A percentile compares a stretch with the other conserved stretches of the same genome.
These are phyloP conservation scores for Malus orientalis DNA, from an alignment of 306 rosid genomes.

Conservation along the genomic window DNA sequence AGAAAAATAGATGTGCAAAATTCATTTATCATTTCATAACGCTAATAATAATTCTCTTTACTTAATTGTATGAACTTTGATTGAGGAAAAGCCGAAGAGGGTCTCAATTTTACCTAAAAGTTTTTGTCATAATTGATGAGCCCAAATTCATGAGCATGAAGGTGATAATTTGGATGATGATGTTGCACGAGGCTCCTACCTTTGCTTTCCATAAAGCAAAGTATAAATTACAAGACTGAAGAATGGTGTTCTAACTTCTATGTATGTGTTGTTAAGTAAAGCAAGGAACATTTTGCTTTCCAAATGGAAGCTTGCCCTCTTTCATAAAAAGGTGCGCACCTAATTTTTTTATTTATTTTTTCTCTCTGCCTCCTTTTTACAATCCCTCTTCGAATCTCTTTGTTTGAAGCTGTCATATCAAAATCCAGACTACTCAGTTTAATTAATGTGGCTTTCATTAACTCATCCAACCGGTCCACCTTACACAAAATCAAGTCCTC, in stretches of 20 bases:
- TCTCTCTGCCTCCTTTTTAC: background rate
- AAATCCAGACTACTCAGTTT: rapidly evolving
- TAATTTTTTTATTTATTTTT: background rate
- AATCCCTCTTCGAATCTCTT: no score
- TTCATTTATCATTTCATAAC: no score
- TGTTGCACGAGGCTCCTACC: background rate
- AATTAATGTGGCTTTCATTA: no score
- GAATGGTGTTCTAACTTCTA: background rate
- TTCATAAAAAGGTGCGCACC: background rate
- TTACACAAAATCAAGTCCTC: no score
- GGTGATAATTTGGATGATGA: background rate
- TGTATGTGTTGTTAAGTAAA: background rate
- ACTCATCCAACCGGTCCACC: no score
- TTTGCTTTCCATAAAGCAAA: background rate
- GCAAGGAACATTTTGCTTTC: background rate
- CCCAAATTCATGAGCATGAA: background rate
- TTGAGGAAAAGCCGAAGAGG: background rate
- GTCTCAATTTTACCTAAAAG: background rate
- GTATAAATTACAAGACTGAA: background rate
- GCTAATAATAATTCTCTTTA: no score
- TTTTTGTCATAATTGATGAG: background rate
- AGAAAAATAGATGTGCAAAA: no score
- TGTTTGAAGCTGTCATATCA: no score
- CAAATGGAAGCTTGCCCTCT: background rate
- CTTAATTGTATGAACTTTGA: no score